These are phyloP conservation scores for Auricularia sp. DNA, from an alignment of 768 basidiomycete genomes.

Conservation along the genomic window DNA sequence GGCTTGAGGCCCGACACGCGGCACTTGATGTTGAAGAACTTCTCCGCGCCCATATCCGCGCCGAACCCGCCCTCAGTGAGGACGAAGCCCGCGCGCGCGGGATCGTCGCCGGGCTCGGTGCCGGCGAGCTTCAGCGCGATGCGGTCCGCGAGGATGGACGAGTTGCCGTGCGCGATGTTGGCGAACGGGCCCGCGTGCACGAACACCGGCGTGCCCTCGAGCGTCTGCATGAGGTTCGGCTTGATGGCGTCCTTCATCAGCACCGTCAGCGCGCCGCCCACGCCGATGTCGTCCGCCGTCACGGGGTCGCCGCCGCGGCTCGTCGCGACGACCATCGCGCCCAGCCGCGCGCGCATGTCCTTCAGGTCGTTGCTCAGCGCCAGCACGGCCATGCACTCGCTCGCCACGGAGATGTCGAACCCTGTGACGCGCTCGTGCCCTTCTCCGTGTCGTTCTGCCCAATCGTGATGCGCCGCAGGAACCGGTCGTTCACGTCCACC, in stretches of 20 bases:
- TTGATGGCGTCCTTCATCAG: conserved; percentile 99
- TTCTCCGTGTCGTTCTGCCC: conserved; percentile 87
- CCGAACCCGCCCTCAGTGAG: conserved; percentile 98
- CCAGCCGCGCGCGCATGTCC: conserved; percentile 88
- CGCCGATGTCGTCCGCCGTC: conserved; percentile 94
- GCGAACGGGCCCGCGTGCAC: conserved; percentile 99
- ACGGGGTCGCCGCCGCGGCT: conserved; percentile 84
- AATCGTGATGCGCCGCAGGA: conserved; percentile 86
- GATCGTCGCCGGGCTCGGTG: conserved; percentile 78
- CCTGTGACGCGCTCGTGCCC: conserved; percentile 83
- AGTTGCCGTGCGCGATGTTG: conserved; percentile 98
- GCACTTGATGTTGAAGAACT: conserved; percentile 99
- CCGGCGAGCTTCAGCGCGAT: conserved; percentile 96
- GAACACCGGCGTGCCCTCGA: conserved; percentile 97
- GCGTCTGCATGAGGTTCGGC: conserved; percentile 96
- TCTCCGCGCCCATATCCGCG: conserved; percentile 98
- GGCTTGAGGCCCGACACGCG: conserved; percentile 85
- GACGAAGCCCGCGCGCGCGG: conserved; percentile 82
- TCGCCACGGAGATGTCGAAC: conserved; percentile 95
- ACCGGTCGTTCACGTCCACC: conserved; percentile 92
- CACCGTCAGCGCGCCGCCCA: conserved; percentile 89
- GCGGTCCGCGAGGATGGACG: conserved; percentile 94
- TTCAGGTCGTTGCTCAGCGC: conserved; percentile 78
- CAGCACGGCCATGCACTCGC: conserved; percentile 96
- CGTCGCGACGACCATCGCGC: conserved; percentile 94